Base-by-base conservation (phyloP, 768 basidiomycete species). In the Boletus rubropictus region DNA sequence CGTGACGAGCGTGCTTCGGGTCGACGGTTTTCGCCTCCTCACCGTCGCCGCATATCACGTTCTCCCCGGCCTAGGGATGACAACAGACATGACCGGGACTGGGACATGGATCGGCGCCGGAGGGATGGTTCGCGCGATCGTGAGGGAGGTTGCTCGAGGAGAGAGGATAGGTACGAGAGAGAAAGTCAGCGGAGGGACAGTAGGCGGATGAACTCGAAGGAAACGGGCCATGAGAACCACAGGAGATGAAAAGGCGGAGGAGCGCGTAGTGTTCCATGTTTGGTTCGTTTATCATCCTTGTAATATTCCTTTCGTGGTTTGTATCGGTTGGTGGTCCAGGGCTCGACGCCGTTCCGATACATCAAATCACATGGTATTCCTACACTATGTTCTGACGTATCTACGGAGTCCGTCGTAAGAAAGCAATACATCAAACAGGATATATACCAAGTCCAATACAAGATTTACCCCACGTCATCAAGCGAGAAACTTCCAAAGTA, bases 401-500 rank as follows among this genome's bases (percentile, higher is more conserved):
- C 12, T 44, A 20, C 3, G 12, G 14, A 24, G 22, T 40, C 14
- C 6, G 8, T 41, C 15, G 17, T n/a, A 18, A 17, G 17, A 15
- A 24, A n/a, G 32, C n/a, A 20, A 47, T 52, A 59, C 56, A 48
- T 37, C 32, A 42, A 44, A 41, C 33, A 21, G 24, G 27, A 31
- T 29, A 44, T 32, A 27, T 32, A 22, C 25, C 40, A 15, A 18
- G 27, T 46, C 12, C 32, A 29, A 12, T n/a, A n/a, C n/a, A 14
- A 27, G 29, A 25, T 28, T 6, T 6, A 34, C 24, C 10, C 21
- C 25, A 7, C 17, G 9, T 34, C 31, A 25, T 55, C 49, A 55
- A 36, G 38, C 49, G 14, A 64, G 49, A 34, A 66, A 7, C 27
- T 55, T 57, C 56, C 62, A 64, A n/a, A 62, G 51, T 2, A 66